Base-by-base conservation (phyloP, 306 rosid genomes). In the Dalbergia oliveri region DNA sequence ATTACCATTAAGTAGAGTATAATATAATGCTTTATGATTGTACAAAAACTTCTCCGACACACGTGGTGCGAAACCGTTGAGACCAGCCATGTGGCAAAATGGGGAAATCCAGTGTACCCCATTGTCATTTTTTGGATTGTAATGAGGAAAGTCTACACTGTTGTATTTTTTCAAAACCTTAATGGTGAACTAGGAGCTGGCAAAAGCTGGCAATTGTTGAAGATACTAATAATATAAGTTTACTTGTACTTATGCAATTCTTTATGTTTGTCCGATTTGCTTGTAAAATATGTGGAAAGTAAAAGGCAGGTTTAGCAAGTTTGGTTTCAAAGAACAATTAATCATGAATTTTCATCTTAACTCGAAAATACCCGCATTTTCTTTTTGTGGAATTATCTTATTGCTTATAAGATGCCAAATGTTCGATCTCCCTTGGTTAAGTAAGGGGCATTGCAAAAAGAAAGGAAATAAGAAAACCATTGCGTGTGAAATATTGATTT, bases 141-240 rank as follows among this genome's bases (percentile, higher is more conserved):
- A 15, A 79, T 34, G 44, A 11, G 43, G 21, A 50, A 77, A 19
- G 72, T 79, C 78, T 79, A 60, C 43, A 2, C 74, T 44, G 3
- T 9, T 73, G 31, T 60, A 9, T 34, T 35, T 72, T 73, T 41
- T 53, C 11, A 13, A 5, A 67, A 26, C 34, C 26, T 8, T 58
- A 73, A 54, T 43, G 60, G 45, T 60, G 81, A 62, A 53, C 1
- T 11, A 11, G 66, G 61, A 81, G 81, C 86, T 85, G 86, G 86
- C 72, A 79, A 73, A 51, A 78, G 86, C 88, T 78, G 86, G 83
- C 86, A 78, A 85, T 59, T 51, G 78, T 80, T 69, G 33, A 18
- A 9, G 18, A 41, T 66, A 12, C 57, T 66, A 59, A 77, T 53
- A 51, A 60, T 82, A 23, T 5, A 15, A 71, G 70, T 64, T 63